These are phyloP conservation scores for Fragaria ananassa DNA, from an alignment of 306 rosid genomes.

Conservation along the genomic window DNA sequence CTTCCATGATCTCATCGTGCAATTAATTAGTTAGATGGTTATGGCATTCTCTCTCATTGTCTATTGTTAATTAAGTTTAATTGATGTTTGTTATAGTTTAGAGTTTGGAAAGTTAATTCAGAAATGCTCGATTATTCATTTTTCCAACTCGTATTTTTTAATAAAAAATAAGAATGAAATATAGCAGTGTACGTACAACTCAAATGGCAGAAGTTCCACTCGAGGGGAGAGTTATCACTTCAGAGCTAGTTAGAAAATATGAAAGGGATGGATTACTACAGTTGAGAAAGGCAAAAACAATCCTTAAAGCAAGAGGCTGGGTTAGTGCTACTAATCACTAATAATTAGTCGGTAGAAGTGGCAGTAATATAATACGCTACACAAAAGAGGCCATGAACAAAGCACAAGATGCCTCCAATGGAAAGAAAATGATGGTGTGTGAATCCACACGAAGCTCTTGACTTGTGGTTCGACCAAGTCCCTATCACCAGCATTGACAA, in stretches of 20 bases:
- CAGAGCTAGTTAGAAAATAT: not conserved
- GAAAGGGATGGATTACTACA: constrained; percentile 21
- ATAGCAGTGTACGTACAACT: too few relatives aligned
- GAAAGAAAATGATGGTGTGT: constrained; percentile 91
- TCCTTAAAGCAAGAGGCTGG: not conserved
- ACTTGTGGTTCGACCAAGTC: constrained; percentile 68
- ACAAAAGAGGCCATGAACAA: constrained; percentile 73
- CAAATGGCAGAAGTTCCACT: not conserved
- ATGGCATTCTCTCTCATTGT: too few relatives aligned
- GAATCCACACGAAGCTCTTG: constrained; percentile 77
- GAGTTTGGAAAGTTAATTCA: too few relatives aligned
- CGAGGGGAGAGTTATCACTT: constrained; percentile 6
- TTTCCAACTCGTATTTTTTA: too few relatives aligned
- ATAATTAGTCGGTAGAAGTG: constrained; percentile 42
- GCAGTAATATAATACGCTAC: constrained; percentile 73
- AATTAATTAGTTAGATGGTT: too few relatives aligned
- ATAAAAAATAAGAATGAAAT: too few relatives aligned
- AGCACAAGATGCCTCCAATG: constrained; percentile 87
- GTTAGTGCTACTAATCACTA: not conserved
- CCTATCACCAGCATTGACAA: constrained; percentile 88
- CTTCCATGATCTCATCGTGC: too few relatives aligned
- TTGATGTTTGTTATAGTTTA: too few relatives aligned
- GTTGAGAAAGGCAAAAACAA: not conserved
- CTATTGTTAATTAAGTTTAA: too few relatives aligned
- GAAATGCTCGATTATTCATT: too few relatives aligned